Conservation (phyloP, 805 yeast genomes). For the Wickerhamiella hasegawae region DNA sequence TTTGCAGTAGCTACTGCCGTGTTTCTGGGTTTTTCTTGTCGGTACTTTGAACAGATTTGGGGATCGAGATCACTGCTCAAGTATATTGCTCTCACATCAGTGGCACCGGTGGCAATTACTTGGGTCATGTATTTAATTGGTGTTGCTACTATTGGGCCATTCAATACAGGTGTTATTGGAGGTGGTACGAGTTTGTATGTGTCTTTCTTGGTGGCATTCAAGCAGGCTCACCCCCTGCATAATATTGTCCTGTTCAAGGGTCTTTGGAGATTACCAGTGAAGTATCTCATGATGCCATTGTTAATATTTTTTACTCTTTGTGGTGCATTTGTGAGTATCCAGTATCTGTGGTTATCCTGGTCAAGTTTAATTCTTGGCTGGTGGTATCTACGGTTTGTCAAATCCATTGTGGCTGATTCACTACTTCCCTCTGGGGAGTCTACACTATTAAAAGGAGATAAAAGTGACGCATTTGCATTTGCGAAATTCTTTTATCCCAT, state of each 20-base stretch:
- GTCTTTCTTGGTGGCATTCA: slow-evolving; percentile 44
- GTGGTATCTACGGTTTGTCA: slow-evolving; percentile 63
- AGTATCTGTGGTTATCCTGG: slow-evolving; percentile 16
- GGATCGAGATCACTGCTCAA: slow-evolving; percentile 30
- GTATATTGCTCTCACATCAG: slow-evolving; percentile 29
- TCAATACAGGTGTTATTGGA: slow-evolving; percentile 18
- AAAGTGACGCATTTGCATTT: slow-evolving; percentile 72
- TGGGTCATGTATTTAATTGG: slow-evolving; percentile 11
- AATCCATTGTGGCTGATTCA: slow-evolving; percentile 18
- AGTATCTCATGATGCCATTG: slow-evolving; percentile 17
- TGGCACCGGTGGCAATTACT: slow-evolving; percentile 19
- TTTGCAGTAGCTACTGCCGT: slow-evolving; percentile 24
- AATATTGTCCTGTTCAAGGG: slow-evolving; percentile 32
- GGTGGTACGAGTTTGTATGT: slow-evolving; percentile 36
- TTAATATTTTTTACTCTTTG: slow-evolving; percentile 7
- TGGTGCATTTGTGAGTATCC: neutral
- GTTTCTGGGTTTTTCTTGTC: slow-evolving; percentile 32
- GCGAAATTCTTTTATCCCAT: slow-evolving; percentile 46
- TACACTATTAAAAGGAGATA: slow-evolving; percentile 47
- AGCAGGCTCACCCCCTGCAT: slow-evolving; percentile 47
- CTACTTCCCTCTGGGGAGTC: slow-evolving; percentile 4
- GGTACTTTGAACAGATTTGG: slow-evolving; percentile 51
- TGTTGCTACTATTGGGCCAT: neutral
- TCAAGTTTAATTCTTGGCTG: slow-evolving; percentile 46
- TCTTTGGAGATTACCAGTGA: slow-evolving; percentile 22